Conservation (phyloP, 75 land plant genomes). For the Pseudotsuga menziesii region DNA sequence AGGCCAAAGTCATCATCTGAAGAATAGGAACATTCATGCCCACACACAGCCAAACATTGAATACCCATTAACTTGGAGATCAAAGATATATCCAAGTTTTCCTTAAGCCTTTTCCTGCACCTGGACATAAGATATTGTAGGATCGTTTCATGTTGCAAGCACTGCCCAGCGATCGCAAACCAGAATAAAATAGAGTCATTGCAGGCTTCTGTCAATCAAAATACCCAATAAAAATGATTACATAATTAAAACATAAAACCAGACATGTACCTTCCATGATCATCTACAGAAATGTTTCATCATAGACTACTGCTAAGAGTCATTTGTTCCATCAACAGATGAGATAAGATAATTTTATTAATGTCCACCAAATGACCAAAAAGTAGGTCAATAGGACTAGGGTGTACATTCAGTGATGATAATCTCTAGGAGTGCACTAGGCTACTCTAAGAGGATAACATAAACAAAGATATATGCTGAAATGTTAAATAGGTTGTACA, state of each 20-base stretch:
- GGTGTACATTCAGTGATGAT: too few relatives aligned
- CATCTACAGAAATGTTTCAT: conserved; percentile 3
- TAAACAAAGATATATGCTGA: too few relatives aligned
- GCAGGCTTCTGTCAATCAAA: background rate
- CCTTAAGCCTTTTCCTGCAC: background rate
- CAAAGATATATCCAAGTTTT: background rate
- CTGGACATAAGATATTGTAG: background rate
- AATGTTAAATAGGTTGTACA: too few relatives aligned
- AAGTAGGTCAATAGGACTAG: too few relatives aligned
- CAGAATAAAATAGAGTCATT: background rate
- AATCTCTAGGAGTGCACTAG: too few relatives aligned
- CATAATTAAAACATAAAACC: background rate
- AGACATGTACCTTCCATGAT: background rate
- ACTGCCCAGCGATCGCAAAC: background rate
- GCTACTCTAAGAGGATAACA: too few relatives aligned
- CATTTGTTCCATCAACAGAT: background rate
- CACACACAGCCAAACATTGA: background rate
- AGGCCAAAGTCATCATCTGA: background rate
- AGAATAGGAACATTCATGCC: background rate
- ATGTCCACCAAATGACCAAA: too few relatives aligned
- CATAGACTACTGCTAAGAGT: background rate
- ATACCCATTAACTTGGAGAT: background rate
- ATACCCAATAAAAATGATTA: background rate
- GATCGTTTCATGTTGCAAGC: background rate
- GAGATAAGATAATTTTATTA: background rate